These are phyloP conservation scores for Oxyria digyna DNA, from an alignment of 148 eudicot genomes.

Conservation along the genomic window DNA sequence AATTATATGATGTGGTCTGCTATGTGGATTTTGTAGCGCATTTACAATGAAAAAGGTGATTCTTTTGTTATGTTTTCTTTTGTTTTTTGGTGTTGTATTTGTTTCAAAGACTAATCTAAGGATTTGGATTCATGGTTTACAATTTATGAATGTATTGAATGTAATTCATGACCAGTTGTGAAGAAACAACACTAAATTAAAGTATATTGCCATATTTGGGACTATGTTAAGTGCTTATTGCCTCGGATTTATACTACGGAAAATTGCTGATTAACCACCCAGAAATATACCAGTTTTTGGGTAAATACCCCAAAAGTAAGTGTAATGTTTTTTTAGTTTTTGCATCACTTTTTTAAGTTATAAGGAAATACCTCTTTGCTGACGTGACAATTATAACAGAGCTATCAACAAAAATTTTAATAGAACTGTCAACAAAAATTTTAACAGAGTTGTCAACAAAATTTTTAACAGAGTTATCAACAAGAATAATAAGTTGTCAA, in stretches of 20 bases:
- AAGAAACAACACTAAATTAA: background rate
- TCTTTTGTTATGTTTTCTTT: background rate
- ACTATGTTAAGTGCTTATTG: background rate
- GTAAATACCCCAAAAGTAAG: no score
- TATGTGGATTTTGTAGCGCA: conserved; percentile 1
- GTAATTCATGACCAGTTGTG: background rate
- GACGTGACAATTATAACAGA: no score
- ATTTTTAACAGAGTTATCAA: no score
- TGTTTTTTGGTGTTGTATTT: background rate
- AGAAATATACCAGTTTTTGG: no score
- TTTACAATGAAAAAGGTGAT: background rate
- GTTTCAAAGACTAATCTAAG: background rate
- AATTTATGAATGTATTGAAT: background rate
- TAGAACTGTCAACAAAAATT: no score
- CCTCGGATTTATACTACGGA: background rate
- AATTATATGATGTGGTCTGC: conserved; percentile 2
- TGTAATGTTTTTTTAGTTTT: no score
- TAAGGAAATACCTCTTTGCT: no score
- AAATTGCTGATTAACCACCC: background rate
- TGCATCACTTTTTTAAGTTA: no score
- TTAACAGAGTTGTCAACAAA: no score
- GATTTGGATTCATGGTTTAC: background rate
- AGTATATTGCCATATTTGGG: background rate
- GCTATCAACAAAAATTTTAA: no score
- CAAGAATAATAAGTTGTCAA: no score